Evolutionary conservation across 2,329 filamentous ascomycete species (phyloP), one percentile per base, ranked within the genome.

Genomic region (Sphaerulina populicola): DNA sequence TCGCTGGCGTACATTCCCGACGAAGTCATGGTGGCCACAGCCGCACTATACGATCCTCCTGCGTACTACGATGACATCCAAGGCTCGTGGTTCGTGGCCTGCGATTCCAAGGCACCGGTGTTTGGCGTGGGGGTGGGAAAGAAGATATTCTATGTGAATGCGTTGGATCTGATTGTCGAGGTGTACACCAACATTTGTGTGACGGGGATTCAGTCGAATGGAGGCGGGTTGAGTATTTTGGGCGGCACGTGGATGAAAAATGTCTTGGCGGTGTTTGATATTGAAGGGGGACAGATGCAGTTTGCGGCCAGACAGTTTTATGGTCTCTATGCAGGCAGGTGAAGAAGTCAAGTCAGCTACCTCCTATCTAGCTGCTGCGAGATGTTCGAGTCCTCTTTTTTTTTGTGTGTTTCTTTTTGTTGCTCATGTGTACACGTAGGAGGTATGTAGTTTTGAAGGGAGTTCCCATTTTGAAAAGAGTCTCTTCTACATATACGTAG

Each of bases 191-290:
- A 48, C 35, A 15, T 33, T 30, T 72, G 70, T 49, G 60, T 69
- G 1, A 62, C 60, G 36, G 69, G 61, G 6, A 60, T 71, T 27
- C 58, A 67, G 39, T 55, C 63, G 37, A 64, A 58, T n/a, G 60
- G 59, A 11, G 52, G 62, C 8, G 66, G 62, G 2, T 39, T 68
- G 36, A 68, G 62, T 35, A 71, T 76, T 38, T 55, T 77, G 42
- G 75, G 75, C 0, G 72, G 72, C 47, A 63, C 68, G 3, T 77
- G 75, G 55, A 63, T 76, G 62, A 74, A 74, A 62, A 76, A 74
- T 54, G 74, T 77, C 0, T 62, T 78, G 4, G 65, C 70, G 8
- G 74, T 77, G 1, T 77, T 74, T 62, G 75, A 77, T 64, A 67
- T 77, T 51, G 74, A 72, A 9, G 69, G 66, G 15, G 64, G 64